Conservation (phyloP, 164 flowering plant species). For the Chimonanthus praecox region DNA sequence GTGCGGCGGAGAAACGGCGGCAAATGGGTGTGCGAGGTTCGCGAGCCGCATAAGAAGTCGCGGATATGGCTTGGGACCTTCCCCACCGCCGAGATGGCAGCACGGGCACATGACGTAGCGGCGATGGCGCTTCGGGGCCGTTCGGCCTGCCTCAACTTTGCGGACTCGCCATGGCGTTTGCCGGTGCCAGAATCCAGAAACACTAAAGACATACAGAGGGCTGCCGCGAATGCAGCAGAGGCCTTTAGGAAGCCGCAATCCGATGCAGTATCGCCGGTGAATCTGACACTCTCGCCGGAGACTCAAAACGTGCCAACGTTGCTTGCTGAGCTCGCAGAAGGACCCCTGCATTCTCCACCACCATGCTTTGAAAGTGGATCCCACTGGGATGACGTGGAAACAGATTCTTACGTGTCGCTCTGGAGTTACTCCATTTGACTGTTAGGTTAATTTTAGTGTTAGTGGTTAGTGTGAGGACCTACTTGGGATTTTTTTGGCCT, state of each 20-base stretch:
- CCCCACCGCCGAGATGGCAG: slow-evolving; percentile 61
- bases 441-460: too few species aligned
- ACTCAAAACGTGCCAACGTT: slow-evolving; percentile 20
- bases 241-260: slow-evolving; percentile 29
- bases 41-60: slow-evolving; percentile 61
- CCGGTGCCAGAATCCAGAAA: slow-evolving; percentile 41
- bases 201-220: slow-evolving; percentile 61
- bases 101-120: slow-evolving; percentile 67
- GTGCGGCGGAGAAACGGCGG: slow-evolving; percentile 42
- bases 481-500: too few species aligned
- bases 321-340: slow-evolving; percentile 45
- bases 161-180: slow-evolving; percentile 65
- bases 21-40: slow-evolving; percentile 68
- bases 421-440: slow-evolving; percentile 46
- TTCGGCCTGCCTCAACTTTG: slow-evolving; percentile 64
- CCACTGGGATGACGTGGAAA: slow-evolving; percentile 25
- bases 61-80: slow-evolving; percentile 72
- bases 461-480: too few species aligned
- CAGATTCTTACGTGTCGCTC: slow-evolving; percentile 33
- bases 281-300: slow-evolving; percentile 4
- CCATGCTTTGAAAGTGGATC: neutral
- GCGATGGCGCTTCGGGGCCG: slow-evolving; percentile 59
- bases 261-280: neutral
- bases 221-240: slow-evolving; percentile 72
- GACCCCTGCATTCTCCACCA: slow-evolving; percentile 50